These are phyloP conservation scores for Ostreobium quekettii DNA, from an alignment of 139 green algal genomes.

Conservation along the genomic window DNA sequence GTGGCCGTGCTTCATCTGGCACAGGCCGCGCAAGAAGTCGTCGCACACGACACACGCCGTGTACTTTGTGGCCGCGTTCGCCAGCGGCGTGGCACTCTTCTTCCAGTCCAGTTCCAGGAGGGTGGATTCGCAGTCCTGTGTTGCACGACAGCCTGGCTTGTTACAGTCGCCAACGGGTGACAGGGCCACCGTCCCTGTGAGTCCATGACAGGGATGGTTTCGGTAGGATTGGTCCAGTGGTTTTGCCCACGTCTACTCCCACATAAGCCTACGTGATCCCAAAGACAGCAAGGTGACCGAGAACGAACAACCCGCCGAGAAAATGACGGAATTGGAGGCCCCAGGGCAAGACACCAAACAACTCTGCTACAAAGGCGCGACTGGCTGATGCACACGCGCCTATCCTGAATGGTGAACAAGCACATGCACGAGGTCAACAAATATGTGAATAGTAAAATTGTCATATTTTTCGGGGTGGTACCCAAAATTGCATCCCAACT, in stretches of 20 bases:
- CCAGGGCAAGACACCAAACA: too few species aligned
- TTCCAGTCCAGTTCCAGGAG: slow-evolving; percentile 49
- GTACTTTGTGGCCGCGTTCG: slow-evolving; percentile 18
- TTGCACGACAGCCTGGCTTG: neutral
- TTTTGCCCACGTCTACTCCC: neutral
- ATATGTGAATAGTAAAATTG: too few species aligned
- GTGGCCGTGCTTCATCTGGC: slow-evolving; percentile 57
- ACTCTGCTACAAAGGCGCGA: too few species aligned
- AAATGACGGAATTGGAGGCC: too few species aligned
- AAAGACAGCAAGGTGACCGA: neutral
- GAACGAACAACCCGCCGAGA: too few species aligned
- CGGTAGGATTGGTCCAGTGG: neutral
- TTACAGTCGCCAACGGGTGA: neutral
- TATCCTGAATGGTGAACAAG: too few species aligned
- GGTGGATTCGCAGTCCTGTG: slow-evolving; percentile 32
- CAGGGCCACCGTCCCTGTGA: neutral
- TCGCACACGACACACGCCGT: slow-evolving; percentile 59
- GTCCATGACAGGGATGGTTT: neutral
- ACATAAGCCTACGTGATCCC: neutral
- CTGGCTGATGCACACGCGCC: too few species aligned
- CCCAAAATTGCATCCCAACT: too few species aligned
- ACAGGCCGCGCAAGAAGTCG: slow-evolving; percentile 43
- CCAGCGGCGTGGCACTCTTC: slow-evolving; percentile 35
- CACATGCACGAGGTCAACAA: too few species aligned
- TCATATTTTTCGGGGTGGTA: too few species aligned